A percentile compares a stretch with the other conserved stretches of the same genome.
These are phyloP conservation scores for Eutrema salsugineum DNA, from an alignment of 441 rosid species.

Conservation along the genomic window DNA sequence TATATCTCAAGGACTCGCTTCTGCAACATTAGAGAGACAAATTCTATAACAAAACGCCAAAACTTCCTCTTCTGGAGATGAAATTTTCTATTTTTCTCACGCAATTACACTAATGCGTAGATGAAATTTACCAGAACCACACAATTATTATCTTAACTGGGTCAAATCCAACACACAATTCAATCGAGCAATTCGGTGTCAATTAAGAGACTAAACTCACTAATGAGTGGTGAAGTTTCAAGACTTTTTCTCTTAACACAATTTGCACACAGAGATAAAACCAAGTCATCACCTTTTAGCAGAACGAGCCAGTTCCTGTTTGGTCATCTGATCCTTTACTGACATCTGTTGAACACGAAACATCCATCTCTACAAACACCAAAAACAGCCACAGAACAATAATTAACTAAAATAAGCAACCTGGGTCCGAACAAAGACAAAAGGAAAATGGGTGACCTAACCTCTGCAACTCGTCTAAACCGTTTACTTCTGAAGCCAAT, in stretches of 20 bases:
- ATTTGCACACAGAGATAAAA: not conserved
- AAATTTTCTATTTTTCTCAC: not conserved
- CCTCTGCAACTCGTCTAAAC: slow-evolving; percentile 17
- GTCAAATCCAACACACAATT: not conserved
- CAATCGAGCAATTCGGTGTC: not conserved
- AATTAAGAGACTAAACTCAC: not conserved
- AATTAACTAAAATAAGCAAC: not conserved
- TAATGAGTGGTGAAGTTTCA: not conserved
- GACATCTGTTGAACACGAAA: slow-evolving; percentile 13
- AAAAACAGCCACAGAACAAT: not conserved
- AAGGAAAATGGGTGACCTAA: not conserved
- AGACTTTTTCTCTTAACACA: not conserved
- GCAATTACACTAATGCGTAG: not conserved
- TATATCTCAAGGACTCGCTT: slow-evolving; percentile 21
- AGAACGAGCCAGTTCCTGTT: slow-evolving; percentile 2
- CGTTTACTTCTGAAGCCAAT: slow-evolving; percentile 24
- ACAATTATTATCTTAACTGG: not conserved
- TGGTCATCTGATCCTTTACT: not conserved
- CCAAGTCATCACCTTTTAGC: slow-evolving; percentile 25
- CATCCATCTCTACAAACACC: slow-evolving; percentile 20
- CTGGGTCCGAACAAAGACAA: not conserved
- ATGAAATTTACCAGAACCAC: slow-evolving; percentile 7
- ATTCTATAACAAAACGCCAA: not conserved
- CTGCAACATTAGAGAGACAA: slow-evolving; percentile 14
- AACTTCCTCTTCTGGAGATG: not conserved